Base-by-base conservation (phyloP, 1,139 yeast genomes). In the Pichia sp. region DNA sequence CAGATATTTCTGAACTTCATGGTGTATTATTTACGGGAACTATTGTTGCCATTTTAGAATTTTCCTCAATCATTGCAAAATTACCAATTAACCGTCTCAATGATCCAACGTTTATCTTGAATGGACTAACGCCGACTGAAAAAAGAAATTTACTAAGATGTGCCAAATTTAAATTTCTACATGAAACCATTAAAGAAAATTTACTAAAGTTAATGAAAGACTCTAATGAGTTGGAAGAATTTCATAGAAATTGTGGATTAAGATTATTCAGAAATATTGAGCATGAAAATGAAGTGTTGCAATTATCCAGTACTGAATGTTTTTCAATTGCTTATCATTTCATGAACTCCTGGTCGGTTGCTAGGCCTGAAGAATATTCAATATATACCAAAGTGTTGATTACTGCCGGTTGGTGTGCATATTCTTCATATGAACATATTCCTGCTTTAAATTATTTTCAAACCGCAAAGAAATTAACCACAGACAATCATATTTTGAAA, bases 21-120 rank as follows among this genome's bases (percentile, higher is more conserved):
- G 50, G 52, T 26, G 57, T 69, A 5, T 45, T 74, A 8, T 65
- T 62, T 28, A 51, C 63, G 29, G 68, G 70, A 15, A 54, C 67
- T 16, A 64, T 65, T 27, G 43, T 60, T 13, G 60, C 62, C 28
- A 40, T 72, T 1, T 51, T 75, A 7, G 50, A 56, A 1, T 75
- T 78, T 1, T 59, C 66, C 10, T 66, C 70, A 19, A 59, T 70
- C 1, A 68, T 65, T 47, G 73, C 74, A 53, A 74, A 74, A 48
- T 60, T 72, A 25, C 78, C 80, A 5, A 70, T 72, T 47, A 69
- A 69, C 44, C 42, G 62, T 20, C 43, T 65, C 28, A 59, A 66
- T 18, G 55, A 62, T 2, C 54, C 56, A 3, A 61, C 60, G 1
- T 61, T 64, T 29, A 32, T 40, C 10, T 66, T 72, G 22, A 49